These are phyloP conservation scores for Calocybe gangraenosa DNA, from an alignment of 768 basidiomycete genomes.

Conservation along the genomic window DNA sequence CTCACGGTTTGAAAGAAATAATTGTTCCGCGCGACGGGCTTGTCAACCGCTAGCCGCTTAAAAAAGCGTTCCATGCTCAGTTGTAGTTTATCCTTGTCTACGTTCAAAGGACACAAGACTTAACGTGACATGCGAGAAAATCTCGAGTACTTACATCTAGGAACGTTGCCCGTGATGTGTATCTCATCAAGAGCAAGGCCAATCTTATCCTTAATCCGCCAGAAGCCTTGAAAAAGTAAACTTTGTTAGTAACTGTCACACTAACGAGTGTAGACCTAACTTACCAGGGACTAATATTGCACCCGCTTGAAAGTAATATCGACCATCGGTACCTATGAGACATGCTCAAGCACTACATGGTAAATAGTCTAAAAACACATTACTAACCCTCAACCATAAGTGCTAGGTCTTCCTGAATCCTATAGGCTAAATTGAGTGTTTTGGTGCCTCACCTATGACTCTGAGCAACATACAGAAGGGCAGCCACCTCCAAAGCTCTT, in stretches of 20 bases:
- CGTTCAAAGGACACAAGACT: background rate
- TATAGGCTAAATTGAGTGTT: conserved; percentile 14
- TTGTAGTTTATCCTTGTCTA: conserved; percentile 61
- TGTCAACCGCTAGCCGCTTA: conserved; percentile 57
- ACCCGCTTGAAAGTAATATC: conserved; percentile 73
- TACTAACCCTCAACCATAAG: conserved; percentile 55
- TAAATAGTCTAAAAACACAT: conserved; percentile 1
- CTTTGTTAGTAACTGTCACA: background rate
- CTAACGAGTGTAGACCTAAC: conserved; percentile 9
- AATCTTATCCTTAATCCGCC: conserved; percentile 75
- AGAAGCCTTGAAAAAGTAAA: conserved; percentile 48
- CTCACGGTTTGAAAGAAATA: conserved; percentile 39
- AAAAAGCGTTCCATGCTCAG: conserved; percentile 68
- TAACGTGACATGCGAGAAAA: background rate
- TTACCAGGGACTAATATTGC: conserved; percentile 61
- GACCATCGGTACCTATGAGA: conserved; percentile 53
- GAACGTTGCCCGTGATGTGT: conserved; percentile 65
- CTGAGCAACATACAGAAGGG: conserved; percentile 54
- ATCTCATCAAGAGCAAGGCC: conserved; percentile 71
- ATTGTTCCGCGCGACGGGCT: conserved; percentile 71
- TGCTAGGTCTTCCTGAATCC: conserved; percentile 55
- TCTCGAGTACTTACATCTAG: conserved; percentile 50
- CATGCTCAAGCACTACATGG: no score
- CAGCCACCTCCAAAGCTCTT: conserved; percentile 57
- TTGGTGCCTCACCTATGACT: background rate